Evolutionary conservation across 2,329 filamentous ascomycete genomes (phyloP).

Genomic region (Fusarium xyrophilum): DNA sequence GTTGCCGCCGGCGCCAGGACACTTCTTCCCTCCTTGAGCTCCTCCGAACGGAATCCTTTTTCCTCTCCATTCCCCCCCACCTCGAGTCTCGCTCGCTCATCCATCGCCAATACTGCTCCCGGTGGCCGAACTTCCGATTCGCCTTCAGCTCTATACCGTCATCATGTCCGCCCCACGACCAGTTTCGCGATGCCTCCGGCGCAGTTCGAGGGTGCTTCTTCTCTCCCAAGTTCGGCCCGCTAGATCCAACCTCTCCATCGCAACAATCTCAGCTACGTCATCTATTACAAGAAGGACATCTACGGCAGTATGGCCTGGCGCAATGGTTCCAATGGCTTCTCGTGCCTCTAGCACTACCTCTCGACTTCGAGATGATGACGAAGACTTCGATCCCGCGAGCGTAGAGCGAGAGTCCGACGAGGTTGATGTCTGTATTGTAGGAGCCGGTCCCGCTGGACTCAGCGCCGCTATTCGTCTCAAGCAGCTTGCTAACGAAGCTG

Average conservation of each 20-base stretch:
- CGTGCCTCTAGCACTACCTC: conserved; percentile 49
- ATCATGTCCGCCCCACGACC: conserved; percentile 49
- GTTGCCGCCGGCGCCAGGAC: conserved; percentile 25
- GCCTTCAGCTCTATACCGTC: neutral
- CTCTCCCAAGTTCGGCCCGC: conserved; percentile 41
- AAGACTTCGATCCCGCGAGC: conserved; percentile 68
- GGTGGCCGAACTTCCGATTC: conserved; percentile 39
- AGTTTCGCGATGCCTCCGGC: conserved; percentile 51
- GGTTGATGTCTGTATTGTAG: conserved; percentile 96
- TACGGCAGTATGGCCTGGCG: conserved; percentile 27
- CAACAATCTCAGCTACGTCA: conserved; percentile 29
- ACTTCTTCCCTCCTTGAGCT: conserved; percentile 9
- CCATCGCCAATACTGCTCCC: neutral
- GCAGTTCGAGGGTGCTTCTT: conserved; percentile 46
- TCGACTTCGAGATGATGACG: conserved; percentile 48
- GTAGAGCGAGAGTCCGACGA: conserved; percentile 89
- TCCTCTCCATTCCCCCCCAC: neutral
- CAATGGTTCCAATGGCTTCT: conserved; percentile 31
- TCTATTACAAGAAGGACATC: conserved; percentile 19
- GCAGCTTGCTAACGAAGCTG: conserved; percentile 91
- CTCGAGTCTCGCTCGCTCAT: neutral
- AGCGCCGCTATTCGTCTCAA: conserved; percentile 93
- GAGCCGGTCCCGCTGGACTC: conserved; percentile 92
- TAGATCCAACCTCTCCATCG: conserved; percentile 34
- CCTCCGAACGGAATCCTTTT: neutral